Conservation (phyloP, 192 early-diverging fungal species). For the Geranomyces variabilis region DNA sequence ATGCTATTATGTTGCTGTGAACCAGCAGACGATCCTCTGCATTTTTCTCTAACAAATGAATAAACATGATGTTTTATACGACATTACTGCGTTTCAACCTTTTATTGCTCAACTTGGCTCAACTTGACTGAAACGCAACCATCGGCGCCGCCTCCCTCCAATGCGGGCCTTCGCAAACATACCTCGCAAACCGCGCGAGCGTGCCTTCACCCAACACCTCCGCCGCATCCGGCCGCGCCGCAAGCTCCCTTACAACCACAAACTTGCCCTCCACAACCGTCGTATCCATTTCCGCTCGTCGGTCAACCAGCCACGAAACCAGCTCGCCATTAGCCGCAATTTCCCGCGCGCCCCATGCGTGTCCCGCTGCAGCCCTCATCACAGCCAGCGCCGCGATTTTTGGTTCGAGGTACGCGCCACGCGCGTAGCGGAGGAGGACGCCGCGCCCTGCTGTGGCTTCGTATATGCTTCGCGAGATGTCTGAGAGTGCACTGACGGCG, state of each 20-base stretch:
- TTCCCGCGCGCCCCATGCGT: slow-evolving; percentile 12
- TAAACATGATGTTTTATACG: too few species aligned
- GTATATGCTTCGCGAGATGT: too few species aligned
- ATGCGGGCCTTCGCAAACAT: slow-evolving; percentile 10
- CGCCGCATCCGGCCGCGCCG: slow-evolving; percentile 4
- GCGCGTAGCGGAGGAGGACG: slow-evolving; percentile 17
- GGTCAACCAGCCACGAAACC: neutral
- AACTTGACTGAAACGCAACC: slow-evolving; percentile 8
- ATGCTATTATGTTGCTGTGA: too few species aligned
- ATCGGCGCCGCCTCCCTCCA: slow-evolving; percentile 3
- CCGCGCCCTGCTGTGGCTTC: too few species aligned
- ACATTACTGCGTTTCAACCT: too few species aligned
- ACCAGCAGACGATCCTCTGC: too few species aligned
- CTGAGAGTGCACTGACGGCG: neutral
- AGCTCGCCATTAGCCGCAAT: neutral
- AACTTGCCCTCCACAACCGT: slow-evolving; percentile 19
- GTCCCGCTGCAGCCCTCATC: neutral
- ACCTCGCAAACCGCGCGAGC: neutral
- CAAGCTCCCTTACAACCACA: neutral
- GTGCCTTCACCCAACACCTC: neutral
- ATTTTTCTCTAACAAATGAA: too few species aligned
- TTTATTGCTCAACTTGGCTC: too few species aligned
- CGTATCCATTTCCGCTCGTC: neutral
- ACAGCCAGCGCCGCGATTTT: slow-evolving; percentile 7
- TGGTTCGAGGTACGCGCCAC: slow-evolving; percentile 12